Percentiles rank a stretch among this genome's conserved stretches.
Evolutionary conservation across 2,329 filamentous ascomycete species (phyloP).

Genomic region (Ophiocordyceps camponoti-leonardi): DNA sequence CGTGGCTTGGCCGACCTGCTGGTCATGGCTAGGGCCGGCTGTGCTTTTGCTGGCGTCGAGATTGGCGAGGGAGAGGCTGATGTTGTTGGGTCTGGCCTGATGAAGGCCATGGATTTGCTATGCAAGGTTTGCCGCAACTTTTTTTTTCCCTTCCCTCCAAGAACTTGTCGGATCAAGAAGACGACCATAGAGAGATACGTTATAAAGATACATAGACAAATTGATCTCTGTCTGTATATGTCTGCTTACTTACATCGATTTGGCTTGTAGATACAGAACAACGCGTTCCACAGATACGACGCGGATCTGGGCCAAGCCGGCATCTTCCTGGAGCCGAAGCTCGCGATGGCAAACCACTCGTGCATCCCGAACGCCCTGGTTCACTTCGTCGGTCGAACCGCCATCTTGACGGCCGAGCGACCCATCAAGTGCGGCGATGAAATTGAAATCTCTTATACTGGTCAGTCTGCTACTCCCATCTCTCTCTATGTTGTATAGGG

Average conservation of each 20-base stretch:
- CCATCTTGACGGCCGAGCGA: conserved; percentile 30
- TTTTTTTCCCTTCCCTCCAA: too few species aligned
- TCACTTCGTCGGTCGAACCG: conserved; percentile 32
- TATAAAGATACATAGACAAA: too few species aligned
- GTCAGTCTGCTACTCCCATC: conserved; percentile 16
- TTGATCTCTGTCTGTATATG: too few species aligned
- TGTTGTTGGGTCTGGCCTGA: conserved; percentile 8
- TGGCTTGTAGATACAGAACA: conserved; percentile 34
- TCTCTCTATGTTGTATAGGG: neutral
- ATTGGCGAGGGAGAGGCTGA: conserved; percentile 3
- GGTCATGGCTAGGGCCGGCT: conserved; percentile 26
- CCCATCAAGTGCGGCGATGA: conserved; percentile 34
- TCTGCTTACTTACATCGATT: neutral
- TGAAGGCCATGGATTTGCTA: conserved; percentile 26
- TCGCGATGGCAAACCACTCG: conserved; percentile 46
- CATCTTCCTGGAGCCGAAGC: conserved; percentile 35
- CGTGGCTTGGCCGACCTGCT: conserved; percentile 27
- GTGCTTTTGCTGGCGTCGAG: conserved; percentile 22
- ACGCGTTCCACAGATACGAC: conserved; percentile 41
- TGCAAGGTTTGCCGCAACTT: conserved; percentile 27
- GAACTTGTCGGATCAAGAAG: too few species aligned
- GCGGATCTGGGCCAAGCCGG: conserved; percentile 33
- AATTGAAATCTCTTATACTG: conserved; percentile 45
- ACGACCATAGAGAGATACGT: too few species aligned
- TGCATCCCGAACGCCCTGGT: conserved; percentile 43